phyloP scores from a whole-genome alignment of 306 rosid species.

The Vicia faba region DNA sequence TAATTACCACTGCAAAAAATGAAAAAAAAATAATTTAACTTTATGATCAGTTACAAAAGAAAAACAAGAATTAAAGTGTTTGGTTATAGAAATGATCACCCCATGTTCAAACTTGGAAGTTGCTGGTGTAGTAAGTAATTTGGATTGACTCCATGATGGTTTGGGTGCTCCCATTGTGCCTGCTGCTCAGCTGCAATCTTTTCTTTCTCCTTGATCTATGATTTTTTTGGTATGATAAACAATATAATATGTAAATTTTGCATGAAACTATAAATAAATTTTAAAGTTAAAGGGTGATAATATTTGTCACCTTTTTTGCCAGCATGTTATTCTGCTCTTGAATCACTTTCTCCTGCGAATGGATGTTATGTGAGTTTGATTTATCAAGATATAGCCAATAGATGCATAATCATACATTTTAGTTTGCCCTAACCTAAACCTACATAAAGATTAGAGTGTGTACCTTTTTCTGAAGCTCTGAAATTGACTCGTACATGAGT shows the following conservation, averaged over 20 bases:
- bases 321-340: constrained; percentile 73
- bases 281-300: not conserved
- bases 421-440: not conserved
- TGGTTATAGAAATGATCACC: constrained; percentile 41
- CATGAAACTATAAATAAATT: not conserved
- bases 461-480: constrained; percentile 82
- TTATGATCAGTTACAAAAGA: not conserved
- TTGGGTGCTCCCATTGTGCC: constrained; percentile 71
- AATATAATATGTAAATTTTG: not conserved
- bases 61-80: not conserved
- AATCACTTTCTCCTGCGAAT: constrained; percentile 61
- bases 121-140: constrained; percentile 51
- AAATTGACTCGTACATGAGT: constrained; percentile 76
- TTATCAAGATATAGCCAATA: not conserved
- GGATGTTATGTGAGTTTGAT: constrained; percentile 30
- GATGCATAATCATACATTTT: not conserved
- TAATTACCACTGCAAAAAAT: constrained; percentile 54
- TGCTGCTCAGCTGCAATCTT: constrained; percentile 48
- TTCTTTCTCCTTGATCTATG: constrained; percentile 81
- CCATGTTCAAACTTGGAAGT: constrained; percentile 65
- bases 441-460: not conserved
- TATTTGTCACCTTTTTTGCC: constrained; percentile 60
- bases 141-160: constrained; percentile 48
- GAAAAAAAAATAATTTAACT: not conserved
- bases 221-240: not conserved